Evolutionary conservation across 176 grass and related monocot genomes (phyloP).

Genomic region (Lolium multiflorum): DNA sequence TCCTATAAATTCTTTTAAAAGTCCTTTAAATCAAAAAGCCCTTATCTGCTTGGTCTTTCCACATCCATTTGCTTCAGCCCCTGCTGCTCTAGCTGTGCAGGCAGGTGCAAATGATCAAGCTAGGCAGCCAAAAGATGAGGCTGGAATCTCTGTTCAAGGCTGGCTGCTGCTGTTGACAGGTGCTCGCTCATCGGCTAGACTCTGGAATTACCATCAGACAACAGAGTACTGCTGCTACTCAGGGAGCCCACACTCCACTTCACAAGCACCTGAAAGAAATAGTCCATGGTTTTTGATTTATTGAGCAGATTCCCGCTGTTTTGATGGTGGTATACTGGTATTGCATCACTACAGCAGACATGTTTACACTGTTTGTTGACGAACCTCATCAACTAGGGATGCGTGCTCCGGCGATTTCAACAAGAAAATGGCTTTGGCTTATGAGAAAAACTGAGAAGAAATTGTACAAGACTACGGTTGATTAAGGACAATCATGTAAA

Average conservation of each 20-base stretch:
- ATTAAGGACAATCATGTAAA: no score
- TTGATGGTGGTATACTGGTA: not conserved
- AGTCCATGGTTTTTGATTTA: slow-evolving; percentile 19
- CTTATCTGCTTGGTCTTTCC: slow-evolving; percentile 49
- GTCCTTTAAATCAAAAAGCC: no score
- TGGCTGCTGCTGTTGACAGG: slow-evolving; percentile 32
- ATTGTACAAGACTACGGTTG: no score
- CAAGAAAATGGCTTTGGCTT: no score
- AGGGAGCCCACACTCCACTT: slow-evolving; percentile 26
- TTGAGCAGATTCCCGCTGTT: not conserved
- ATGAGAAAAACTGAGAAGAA: no score
- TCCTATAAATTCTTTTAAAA: no score
- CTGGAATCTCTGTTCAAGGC: slow-evolving; percentile 63
- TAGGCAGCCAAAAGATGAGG: slow-evolving; percentile 58
- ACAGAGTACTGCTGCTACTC: not conserved
- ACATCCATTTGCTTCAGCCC: slow-evolving; percentile 16
- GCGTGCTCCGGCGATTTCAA: no score
- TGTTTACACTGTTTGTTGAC: not conserved
- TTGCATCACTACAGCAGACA: not conserved
- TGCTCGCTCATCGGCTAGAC: not conserved
- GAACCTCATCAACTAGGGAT: no score
- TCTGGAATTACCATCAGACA: slow-evolving; percentile 33
- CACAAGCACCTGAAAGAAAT: slow-evolving; percentile 26
- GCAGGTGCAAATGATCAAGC: slow-evolving; percentile 51
- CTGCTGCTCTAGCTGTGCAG: not conserved